Percentiles rank a stretch among this genome's conserved stretches.
These are phyloP conservation scores for Pyricularia sp. DNA, from an alignment of 2,329 filamentous ascomycete genomes.

Conservation along the genomic window DNA sequence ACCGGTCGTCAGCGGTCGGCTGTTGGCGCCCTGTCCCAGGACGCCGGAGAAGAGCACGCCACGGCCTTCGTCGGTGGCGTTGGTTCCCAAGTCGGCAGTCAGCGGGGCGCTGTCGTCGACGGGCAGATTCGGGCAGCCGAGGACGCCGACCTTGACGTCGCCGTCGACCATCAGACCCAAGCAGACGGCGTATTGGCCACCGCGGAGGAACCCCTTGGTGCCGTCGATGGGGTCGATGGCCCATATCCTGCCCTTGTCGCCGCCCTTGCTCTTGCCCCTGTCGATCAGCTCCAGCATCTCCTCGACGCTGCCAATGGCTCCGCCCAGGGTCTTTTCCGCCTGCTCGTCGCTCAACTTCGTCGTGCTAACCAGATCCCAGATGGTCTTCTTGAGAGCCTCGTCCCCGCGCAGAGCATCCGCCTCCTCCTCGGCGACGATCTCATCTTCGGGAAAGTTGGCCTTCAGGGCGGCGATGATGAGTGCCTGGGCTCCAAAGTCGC, in stretches of 20 bases:
- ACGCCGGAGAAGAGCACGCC: constrained; percentile 88
- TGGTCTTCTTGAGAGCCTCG: constrained; percentile 56
- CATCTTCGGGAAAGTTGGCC: constrained; percentile 81
- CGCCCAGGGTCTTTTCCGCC: constrained; percentile 53
- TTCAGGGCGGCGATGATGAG: constrained; percentile 87
- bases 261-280: constrained; percentile 60
- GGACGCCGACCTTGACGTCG: constrained; percentile 85
- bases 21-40: constrained; percentile 68
- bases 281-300: constrained; percentile 55
- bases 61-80: constrained; percentile 64
- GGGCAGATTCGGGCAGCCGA: constrained; percentile 92
- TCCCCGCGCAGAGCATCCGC: constrained; percentile 70
- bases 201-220: constrained; percentile 92
- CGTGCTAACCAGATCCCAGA: constrained; percentile 74
- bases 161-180: constrained; percentile 87
- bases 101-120: constrained; percentile 69
- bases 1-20: constrained; percentile 56
- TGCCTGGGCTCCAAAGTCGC: constrained; percentile 95
- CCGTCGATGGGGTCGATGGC: constrained; percentile 96
- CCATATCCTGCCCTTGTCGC: constrained; percentile 75
- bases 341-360: constrained; percentile 49
- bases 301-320: constrained; percentile 48
- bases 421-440: constrained; percentile 94
- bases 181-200: constrained; percentile 95
- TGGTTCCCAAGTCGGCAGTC: constrained; percentile 61